These are phyloP conservation scores for Zymoseptoria brevis DNA, from an alignment of 2,329 filamentous ascomycete species.

Conservation along the genomic window DNA sequence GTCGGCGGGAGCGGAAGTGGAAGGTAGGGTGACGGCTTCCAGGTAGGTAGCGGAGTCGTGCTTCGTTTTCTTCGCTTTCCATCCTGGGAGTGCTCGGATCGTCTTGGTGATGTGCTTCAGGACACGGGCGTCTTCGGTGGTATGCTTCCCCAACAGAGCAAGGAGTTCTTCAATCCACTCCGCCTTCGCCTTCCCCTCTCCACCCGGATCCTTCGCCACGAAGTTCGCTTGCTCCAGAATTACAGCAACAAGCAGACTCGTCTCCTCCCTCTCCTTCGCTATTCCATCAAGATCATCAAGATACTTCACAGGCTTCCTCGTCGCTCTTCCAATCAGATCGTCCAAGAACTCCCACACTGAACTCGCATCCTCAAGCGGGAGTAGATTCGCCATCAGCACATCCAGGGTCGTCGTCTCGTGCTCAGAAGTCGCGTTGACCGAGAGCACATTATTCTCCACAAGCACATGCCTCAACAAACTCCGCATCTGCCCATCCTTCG, in stretches of 20 bases:
- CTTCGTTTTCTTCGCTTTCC: slow-evolving; percentile 3
- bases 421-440: not conserved
- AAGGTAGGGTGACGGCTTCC: not conserved
- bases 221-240: slow-evolving; percentile 75
- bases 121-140: slow-evolving; percentile 4
- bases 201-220: slow-evolving; percentile 13
- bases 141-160: slow-evolving; percentile 7
- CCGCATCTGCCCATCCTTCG: slow-evolving; percentile 33
- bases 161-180: slow-evolving; percentile 19
- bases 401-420: slow-evolving; percentile 34
- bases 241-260: slow-evolving; percentile 61
- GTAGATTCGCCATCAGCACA: slow-evolving; percentile 41
- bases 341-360: slow-evolving; percentile 66
- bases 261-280: slow-evolving; percentile 18
- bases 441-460: slow-evolving; percentile 54
- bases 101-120: slow-evolving; percentile 3
- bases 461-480: slow-evolving; percentile 41
- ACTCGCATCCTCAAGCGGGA: slow-evolving; percentile 17
- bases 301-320: slow-evolving; percentile 73
- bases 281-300: slow-evolving; percentile 52
- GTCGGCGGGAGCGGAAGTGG: not conserved
- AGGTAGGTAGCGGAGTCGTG: not conserved
- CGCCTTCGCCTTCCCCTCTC: slow-evolving; percentile 7
- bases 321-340: slow-evolving; percentile 70
- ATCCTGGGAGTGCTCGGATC: not conserved